These are phyloP conservation scores for Radiomyces spectabilis DNA, from an alignment of 192 early-diverging fungal genomes.

Conservation along the genomic window DNA sequence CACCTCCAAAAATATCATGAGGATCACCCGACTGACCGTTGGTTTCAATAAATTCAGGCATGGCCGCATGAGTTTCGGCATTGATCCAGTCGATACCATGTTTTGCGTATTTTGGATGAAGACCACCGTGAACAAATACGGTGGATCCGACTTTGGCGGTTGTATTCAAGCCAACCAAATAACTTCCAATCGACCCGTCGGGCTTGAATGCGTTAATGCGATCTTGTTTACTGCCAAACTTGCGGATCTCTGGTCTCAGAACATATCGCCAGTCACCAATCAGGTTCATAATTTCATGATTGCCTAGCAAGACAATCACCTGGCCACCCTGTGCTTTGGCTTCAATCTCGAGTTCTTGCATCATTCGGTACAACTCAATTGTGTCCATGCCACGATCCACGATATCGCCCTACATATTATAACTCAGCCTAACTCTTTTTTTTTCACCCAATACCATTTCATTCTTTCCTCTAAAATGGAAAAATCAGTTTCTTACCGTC, in stretches of 20 bases:
- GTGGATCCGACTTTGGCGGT: slow-evolving; percentile 39
- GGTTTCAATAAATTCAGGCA: slow-evolving; percentile 17
- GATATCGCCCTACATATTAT: slow-evolving; percentile 51
- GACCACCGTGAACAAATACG: slow-evolving; percentile 59
- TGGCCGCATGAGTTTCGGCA: slow-evolving; percentile 18
- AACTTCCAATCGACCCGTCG: slow-evolving; percentile 47
- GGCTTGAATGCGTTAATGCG: slow-evolving; percentile 36
- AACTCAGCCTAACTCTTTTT: background rate
- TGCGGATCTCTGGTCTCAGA: slow-evolving; percentile 36
- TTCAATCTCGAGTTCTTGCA: slow-evolving; percentile 48
- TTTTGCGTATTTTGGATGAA: slow-evolving; percentile 17
- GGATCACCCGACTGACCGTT: slow-evolving; percentile 13
- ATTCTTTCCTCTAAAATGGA: background rate
- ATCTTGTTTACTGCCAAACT: slow-evolving; percentile 41
- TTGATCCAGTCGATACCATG: slow-evolving; percentile 46
- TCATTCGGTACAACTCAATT: slow-evolving; percentile 54
- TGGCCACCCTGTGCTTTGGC: slow-evolving; percentile 40
- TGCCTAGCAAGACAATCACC: slow-evolving; percentile 40
- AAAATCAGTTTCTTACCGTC: slow-evolving; percentile 32
- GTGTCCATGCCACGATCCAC: slow-evolving; percentile 71
- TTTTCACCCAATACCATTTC: background rate
- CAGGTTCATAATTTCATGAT: slow-evolving; percentile 63
- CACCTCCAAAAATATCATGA: slow-evolving; percentile 21
- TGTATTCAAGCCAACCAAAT: slow-evolving; percentile 34
- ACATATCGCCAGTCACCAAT: slow-evolving; percentile 54